Base-by-base conservation (phyloP, 495 filamentous ascomycete species). In the Umbilicaria muhlenbergii region DNA sequence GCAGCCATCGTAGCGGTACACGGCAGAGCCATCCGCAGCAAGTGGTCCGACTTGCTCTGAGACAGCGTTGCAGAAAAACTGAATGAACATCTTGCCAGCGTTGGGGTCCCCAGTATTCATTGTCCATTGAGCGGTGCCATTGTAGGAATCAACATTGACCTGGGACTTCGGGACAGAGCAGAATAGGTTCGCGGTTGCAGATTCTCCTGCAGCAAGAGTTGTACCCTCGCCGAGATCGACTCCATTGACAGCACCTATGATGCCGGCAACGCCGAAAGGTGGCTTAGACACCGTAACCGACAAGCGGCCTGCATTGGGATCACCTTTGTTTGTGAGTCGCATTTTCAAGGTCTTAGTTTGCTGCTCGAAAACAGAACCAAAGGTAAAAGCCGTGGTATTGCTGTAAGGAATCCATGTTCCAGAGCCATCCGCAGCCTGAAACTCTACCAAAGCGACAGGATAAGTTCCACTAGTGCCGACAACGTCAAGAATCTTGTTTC, bases 161-260 rank as follows among this genome's bases (percentile, higher is more conserved):
- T 70, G 69, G 0, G 57, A 53, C 24, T 67, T 65, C 7, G 65
- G 61, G 0, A 67, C 66, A 14, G 63, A 60, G 41, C 67, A 69
- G 38, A 57, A 68, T 1, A 72, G 51, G 3, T 54, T 58, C 1
- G 64, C 67, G 12, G 58, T 61, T 5, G 56, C 58, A 10, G 54
- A 66, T 19, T 63, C 42, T 12, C 65, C 65, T 3, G 63, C 52
- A 1, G 53, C 53, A 28, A 73, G 48, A n/a, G 51, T 55, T 10
- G 66, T 65, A 3, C 69, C 69, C 53, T 73, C 69, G 11, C 60
- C 66, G 3, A 73, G 54, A 48, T 73, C 68, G 28, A 68, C 61
- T 5, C 58, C 53, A 42, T 69, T 70, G 43, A 55, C 47, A 24
- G 58, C 57, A 19, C 55, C 54, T 44, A 65, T 56, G 34, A 69